phyloP scores from a whole-genome alignment of 495 filamentous ascomycete genomes.

The Penicillium simplicissimum region DNA sequence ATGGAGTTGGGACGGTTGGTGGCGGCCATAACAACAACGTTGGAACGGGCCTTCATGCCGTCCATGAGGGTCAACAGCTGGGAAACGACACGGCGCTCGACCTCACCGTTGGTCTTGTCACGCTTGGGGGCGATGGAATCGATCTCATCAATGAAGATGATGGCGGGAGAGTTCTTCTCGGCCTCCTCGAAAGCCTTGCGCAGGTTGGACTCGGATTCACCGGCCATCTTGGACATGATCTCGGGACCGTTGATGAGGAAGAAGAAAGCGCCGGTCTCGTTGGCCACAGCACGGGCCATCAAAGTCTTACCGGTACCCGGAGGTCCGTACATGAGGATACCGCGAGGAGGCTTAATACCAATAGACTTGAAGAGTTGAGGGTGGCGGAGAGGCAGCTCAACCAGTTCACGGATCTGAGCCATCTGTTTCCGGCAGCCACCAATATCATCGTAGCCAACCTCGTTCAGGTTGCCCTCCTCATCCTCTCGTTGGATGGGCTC shows the following conservation, averaged over 20 bases:
- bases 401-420: constrained; percentile 98
- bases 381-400: constrained; percentile 93
- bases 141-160: constrained; percentile 99
- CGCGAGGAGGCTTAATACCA: constrained; percentile 98
- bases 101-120: constrained; percentile 99
- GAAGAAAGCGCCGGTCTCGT: constrained; percentile 98
- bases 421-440: constrained; percentile 99
- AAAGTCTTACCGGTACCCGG: constrained; percentile 99
- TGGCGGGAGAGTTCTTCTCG: constrained; percentile 98
- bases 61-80: constrained; percentile 98
- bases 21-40: constrained; percentile 98
- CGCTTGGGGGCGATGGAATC: constrained; percentile 98
- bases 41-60: constrained; percentile 98
- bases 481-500: constrained; percentile 98
- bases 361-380: constrained; percentile 99
- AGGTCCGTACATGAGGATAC: constrained; percentile 96
- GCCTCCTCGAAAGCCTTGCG: constrained; percentile 98
- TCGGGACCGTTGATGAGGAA: constrained; percentile 99
- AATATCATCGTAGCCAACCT: constrained; percentile 98
- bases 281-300: constrained; percentile 98
- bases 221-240: constrained; percentile 99
- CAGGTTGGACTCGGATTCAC: constrained; percentile 96
- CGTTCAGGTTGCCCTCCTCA: constrained; percentile 97
- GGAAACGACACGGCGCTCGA: constrained; percentile 96
- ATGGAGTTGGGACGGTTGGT: constrained; percentile 98